Evolutionary conservation across 2,329 filamentous ascomycete species (phyloP).

Genomic region (Clonostachys sp.): DNA sequence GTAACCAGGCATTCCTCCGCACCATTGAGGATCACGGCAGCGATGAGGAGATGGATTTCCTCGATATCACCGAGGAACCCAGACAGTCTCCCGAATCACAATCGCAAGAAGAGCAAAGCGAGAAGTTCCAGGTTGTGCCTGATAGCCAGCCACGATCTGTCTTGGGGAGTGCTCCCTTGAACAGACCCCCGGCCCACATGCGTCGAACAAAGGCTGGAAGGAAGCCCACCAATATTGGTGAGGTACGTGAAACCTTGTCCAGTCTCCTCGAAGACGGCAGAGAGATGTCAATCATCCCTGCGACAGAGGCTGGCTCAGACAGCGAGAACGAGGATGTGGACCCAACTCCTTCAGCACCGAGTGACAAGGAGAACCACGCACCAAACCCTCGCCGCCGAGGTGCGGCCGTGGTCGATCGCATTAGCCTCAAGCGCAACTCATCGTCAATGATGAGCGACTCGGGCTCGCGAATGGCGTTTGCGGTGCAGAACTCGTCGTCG

Average conservation of each 20-base stretch:
- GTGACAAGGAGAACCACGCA: constrained; percentile 46
- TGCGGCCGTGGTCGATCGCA: constrained; percentile 63
- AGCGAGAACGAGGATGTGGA: constrained; percentile 20
- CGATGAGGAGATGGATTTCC: constrained; percentile 74
- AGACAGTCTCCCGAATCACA: constrained; percentile 29
- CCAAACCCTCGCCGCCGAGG: constrained; percentile 27
- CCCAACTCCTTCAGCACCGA: constrained; percentile 31
- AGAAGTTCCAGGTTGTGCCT: constrained; percentile 30
- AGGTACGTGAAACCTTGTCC: constrained; percentile 80
- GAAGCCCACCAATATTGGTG: constrained; percentile 70
- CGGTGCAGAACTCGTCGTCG: constrained; percentile 28
- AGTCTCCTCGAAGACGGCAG: constrained; percentile 71
- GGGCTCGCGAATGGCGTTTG: constrained; percentile 51
- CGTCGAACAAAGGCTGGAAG: constrained; percentile 58
- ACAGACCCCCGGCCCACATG: constrained; percentile 52
- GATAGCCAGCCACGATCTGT: constrained; percentile 45
- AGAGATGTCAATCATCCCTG: constrained; percentile 41
- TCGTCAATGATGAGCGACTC: constrained; percentile 15
- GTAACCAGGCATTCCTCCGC: constrained; percentile 84
- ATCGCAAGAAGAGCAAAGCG: constrained; percentile 18
- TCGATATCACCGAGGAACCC: constrained; percentile 33
- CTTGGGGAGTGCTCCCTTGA: constrained; percentile 30
- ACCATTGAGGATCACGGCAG: constrained; percentile 80
- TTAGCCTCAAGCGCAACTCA: constrained; percentile 59
- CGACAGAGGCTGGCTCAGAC: constrained; percentile 27